Evolutionary conservation across 352 stramenopile genomes (phyloP).

Genomic region (Discostella stelligera): DNA sequence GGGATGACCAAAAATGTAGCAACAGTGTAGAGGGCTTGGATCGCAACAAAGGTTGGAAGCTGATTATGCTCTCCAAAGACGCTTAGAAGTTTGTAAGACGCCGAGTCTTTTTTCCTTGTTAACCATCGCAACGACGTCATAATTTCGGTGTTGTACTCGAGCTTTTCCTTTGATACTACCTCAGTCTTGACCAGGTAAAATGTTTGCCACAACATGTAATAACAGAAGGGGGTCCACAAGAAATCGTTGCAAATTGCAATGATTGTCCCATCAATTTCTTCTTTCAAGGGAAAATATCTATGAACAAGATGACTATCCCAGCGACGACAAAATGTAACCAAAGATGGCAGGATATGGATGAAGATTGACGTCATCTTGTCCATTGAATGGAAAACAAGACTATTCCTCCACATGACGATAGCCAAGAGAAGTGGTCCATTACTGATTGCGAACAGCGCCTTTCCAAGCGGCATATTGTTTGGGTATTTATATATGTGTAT

Average conservation of each 20-base stretch:
- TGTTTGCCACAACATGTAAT: conserved; percentile 47
- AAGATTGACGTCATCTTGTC: conserved; percentile 72
- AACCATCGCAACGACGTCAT: conserved; percentile 49
- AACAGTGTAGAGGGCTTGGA: conserved; percentile 47
- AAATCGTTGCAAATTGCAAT: conserved; percentile 34
- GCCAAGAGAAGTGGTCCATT: conserved; percentile 64
- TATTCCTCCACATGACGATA: conserved; percentile 71
- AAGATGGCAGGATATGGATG: conserved; percentile 60
- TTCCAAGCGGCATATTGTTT: conserved; percentile 33
- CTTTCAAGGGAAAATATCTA: conserved; percentile 39
- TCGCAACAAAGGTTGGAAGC: conserved; percentile 43
- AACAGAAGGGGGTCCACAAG: conserved; percentile 31
- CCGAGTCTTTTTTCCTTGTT: conserved; percentile 41
- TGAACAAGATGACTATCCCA: conserved; percentile 39
- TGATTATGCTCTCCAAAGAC: conserved; percentile 54
- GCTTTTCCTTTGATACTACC: conserved; percentile 48
- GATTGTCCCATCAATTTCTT: conserved; percentile 36
- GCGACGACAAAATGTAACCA: conserved; percentile 55
- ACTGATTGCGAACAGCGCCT: conserved; percentile 53
- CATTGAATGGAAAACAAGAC: conserved; percentile 70
- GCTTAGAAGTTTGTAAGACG: conserved; percentile 48
- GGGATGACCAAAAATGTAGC: conserved; percentile 37
- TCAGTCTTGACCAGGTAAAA: conserved; percentile 54
- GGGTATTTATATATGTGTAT: conserved; percentile 49
- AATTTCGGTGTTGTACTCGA: conserved; percentile 46